A percentile compares a stretch with the other conserved stretches of the same genome.
phyloP scores from a whole-genome alignment of 768 basidiomycete genomes.

The Pleurotus cornucopiae region DNA sequence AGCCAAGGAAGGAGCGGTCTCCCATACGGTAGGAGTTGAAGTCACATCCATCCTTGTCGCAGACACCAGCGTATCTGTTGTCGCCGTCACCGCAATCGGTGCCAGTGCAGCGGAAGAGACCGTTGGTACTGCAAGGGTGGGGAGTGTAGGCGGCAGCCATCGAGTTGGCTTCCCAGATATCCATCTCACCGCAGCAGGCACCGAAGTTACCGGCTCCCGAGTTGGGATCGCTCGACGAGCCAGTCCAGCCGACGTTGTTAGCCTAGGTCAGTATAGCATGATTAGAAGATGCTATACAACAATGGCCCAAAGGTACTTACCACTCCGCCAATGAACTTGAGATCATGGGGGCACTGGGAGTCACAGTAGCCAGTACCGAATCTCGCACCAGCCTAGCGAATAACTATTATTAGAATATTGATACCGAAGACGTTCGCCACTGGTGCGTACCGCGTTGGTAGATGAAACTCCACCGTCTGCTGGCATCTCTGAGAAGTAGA shows the following conservation, averaged over 20 bases:
- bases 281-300: not conserved
- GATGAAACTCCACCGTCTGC: conserved; percentile 48
- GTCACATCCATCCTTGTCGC: conserved; percentile 57
- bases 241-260: conserved; percentile 40
- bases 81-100: conserved; percentile 33
- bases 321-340: conserved; percentile 58
- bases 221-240: conserved; percentile 34
- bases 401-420: not conserved
- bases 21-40: conserved; percentile 63
- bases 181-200: conserved; percentile 58
- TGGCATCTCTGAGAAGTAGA: conserved; percentile 56
- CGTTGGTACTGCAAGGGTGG: conserved; percentile 40
- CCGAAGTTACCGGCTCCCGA: conserved; percentile 41
- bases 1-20: conserved; percentile 40
- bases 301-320: conserved; percentile 21
- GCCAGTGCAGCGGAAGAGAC: conserved; percentile 39
- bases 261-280: conserved; percentile 26
- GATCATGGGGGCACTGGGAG: conserved; percentile 50
- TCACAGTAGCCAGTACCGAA: conserved; percentile 34
- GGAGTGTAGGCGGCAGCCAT: conserved; percentile 49
- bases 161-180: conserved; percentile 57
- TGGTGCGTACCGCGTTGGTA: conserved; percentile 40
- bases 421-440: not conserved
- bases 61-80: conserved; percentile 33
- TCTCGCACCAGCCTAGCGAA: conserved; percentile 42